Percentiles rank a stretch among this genome's conserved stretches.
Evolutionary conservation across 169 alveolate species (phyloP).

Genomic region (Plasmodium billcollinsi): DNA sequence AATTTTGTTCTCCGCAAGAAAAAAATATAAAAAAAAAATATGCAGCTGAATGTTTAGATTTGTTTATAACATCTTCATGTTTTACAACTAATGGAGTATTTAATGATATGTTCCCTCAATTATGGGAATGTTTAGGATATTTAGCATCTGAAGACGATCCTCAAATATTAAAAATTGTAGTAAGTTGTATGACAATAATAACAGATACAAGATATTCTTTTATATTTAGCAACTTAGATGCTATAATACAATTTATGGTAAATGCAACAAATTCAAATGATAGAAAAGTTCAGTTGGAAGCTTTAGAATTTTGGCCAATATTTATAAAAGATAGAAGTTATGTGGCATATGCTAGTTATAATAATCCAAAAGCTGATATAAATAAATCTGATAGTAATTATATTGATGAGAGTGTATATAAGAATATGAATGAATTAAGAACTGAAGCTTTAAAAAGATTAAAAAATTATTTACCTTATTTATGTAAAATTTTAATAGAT

Average conservation of each 20-base stretch:
- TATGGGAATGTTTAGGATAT: slow-evolving; percentile 85
- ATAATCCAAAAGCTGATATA: slow-evolving; percentile 27
- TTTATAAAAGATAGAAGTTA: slow-evolving; percentile 80
- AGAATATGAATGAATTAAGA: slow-evolving; percentile 76
- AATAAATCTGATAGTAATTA: slow-evolving; percentile 34
- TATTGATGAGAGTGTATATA: slow-evolving; percentile 62
- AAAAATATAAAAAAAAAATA: slow-evolving; percentile 51
- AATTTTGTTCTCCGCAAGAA: slow-evolving; percentile 61
- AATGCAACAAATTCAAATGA: slow-evolving; percentile 84
- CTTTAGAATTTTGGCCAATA: slow-evolving; percentile 89
- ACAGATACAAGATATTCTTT: slow-evolving; percentile 82
- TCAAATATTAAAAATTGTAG: slow-evolving; percentile 79
- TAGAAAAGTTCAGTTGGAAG: slow-evolving; percentile 87
- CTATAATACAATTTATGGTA: slow-evolving; percentile 84
- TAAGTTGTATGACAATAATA: slow-evolving; percentile 83
- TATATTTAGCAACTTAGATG: slow-evolving; percentile 83
- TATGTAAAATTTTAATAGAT: slow-evolving; percentile 81
- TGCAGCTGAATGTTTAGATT: slow-evolving; percentile 76
- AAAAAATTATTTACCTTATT: slow-evolving; percentile 74
- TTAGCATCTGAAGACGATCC: slow-evolving; percentile 82
- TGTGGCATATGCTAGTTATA: slow-evolving; percentile 68
- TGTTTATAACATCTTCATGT: slow-evolving; percentile 52
- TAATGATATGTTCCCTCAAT: slow-evolving; percentile 75
- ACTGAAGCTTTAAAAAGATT: slow-evolving; percentile 59
- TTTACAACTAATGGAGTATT: slow-evolving; percentile 74